phyloP scores from a whole-genome alignment of 108 stramenopile species.

The Epithemia pelagica region DNA sequence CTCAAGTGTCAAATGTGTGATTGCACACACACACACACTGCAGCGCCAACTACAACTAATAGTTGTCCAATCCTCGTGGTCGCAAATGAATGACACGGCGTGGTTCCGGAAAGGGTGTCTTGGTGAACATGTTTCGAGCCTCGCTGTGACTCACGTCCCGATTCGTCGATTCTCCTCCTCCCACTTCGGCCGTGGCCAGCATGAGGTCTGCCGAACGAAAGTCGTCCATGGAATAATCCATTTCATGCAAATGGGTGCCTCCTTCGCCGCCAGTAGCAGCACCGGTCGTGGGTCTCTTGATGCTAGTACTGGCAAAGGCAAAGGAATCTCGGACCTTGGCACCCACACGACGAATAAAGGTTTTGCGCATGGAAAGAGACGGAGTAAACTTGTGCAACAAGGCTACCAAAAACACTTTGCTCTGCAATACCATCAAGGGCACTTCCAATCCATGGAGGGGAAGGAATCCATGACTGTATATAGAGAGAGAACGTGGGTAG shows the following conservation, averaged over 20 bases:
- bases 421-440: slow-evolving; percentile 27
- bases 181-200: not conserved
- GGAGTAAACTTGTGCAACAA: slow-evolving; percentile 18
- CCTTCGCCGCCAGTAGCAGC: not conserved
- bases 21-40: no score
- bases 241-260: not conserved
- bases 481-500: no score
- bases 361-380: slow-evolving; percentile 3
- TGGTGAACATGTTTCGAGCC: slow-evolving; percentile 11
- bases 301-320: not conserved
- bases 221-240: not conserved
- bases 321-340: not conserved
- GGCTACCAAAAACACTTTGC: slow-evolving; percentile 21
- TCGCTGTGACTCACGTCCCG: slow-evolving; percentile 10
- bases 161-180: not conserved
- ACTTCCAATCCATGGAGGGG: slow-evolving; percentile 26
- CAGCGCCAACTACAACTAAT: no score
- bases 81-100: slow-evolving; percentile 12
- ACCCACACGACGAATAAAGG: slow-evolving; percentile 10
- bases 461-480: slow-evolving; percentile 13
- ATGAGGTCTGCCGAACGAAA: not conserved
- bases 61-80: slow-evolving; percentile 9
- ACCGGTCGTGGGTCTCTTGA: not conserved
- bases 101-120: slow-evolving; percentile 24
- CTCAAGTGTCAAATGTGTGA: no score